These are phyloP conservation scores for Fusarium sp. DNA, from an alignment of 2,329 filamentous ascomycete genomes.

Conservation along the genomic window DNA sequence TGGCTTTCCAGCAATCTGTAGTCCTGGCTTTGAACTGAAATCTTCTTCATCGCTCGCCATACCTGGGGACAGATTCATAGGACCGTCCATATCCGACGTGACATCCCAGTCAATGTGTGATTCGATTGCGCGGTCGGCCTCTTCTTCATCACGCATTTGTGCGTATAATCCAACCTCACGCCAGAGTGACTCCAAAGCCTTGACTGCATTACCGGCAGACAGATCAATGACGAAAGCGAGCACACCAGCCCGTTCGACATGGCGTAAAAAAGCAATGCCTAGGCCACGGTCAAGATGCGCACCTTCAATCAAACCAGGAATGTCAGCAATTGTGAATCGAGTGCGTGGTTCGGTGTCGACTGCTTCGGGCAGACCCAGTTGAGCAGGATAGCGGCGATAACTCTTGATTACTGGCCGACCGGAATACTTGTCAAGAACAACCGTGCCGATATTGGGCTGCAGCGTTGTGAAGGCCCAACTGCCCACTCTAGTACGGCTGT, in stretches of 20 bases:
- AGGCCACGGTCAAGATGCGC: constrained; percentile 92
- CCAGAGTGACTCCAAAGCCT: constrained; percentile 84
- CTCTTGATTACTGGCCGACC: constrained; percentile 69
- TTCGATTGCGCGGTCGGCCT: constrained; percentile 70
- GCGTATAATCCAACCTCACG: constrained; percentile 88
- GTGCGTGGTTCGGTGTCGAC: constrained; percentile 67
- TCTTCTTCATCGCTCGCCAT: constrained; percentile 18
- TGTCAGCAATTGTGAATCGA: constrained; percentile 92
- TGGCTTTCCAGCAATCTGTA: constrained; percentile 90
- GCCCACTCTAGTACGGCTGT: constrained; percentile 87
- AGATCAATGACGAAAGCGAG: constrained; percentile 95
- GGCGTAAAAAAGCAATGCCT: constrained; percentile 88
- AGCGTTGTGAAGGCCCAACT: constrained; percentile 98
- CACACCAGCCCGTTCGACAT: constrained; percentile 92
- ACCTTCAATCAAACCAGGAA: constrained; percentile 90
- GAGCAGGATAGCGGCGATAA: constrained; percentile 44
- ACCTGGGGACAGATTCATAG: constrained; percentile 38
- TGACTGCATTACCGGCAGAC: constrained; percentile 77
- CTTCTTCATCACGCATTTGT: constrained; percentile 76
- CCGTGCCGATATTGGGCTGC: constrained; percentile 93
- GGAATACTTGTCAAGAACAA: constrained; percentile 87
- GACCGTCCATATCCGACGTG: constrained; percentile 52
- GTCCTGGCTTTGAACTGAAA: constrained; percentile 42
- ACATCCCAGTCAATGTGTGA: constrained; percentile 66
- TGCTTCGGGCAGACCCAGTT: constrained; percentile 52